These are phyloP conservation scores for Hypoxylon sp. DNA, from an alignment of 2,329 filamentous ascomycete species.

Conservation along the genomic window DNA sequence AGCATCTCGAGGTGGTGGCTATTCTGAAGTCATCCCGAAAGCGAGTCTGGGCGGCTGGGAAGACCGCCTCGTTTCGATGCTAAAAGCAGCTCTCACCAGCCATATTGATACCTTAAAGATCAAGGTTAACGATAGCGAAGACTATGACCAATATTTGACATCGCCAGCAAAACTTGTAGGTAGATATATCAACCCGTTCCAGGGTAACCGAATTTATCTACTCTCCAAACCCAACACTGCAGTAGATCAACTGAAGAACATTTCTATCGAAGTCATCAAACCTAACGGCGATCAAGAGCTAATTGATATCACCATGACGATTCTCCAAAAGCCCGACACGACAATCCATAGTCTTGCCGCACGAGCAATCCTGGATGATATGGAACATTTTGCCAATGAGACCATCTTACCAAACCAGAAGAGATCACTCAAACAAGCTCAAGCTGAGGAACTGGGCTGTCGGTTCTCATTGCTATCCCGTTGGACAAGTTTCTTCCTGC, in stretches of 20 bases:
- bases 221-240: conserved; percentile 23
- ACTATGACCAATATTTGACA: conserved; percentile 10
- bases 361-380: conserved; percentile 31
- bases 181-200: conserved; percentile 29
- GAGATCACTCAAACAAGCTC: background rate
- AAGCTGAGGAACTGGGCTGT: conserved; percentile 36
- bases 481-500: conserved; percentile 40
- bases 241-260: background rate
- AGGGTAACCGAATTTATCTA: conserved; percentile 29
- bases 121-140: conserved; percentile 13
- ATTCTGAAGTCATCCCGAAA: conserved; percentile 56
- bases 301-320: background rate
- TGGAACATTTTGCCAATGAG: conserved; percentile 6
- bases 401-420: background rate
- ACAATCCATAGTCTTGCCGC: conserved; percentile 32
- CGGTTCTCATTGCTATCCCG: conserved; percentile 33
- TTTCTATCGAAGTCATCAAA: conserved; percentile 8
- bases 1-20: conserved; percentile 70
- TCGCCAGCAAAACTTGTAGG: conserved; percentile 24
- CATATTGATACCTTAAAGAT: conserved; percentile 24
- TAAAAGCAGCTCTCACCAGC: conserved; percentile 37
- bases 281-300: conserved; percentile 6
- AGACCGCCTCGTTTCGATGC: conserved; percentile 36
- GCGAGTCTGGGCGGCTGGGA: conserved; percentile 34
- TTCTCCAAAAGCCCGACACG: background rate